phyloP scores from a whole-genome alignment of 2,329 filamentous ascomycete species.

The Curvularia sp. region DNA sequence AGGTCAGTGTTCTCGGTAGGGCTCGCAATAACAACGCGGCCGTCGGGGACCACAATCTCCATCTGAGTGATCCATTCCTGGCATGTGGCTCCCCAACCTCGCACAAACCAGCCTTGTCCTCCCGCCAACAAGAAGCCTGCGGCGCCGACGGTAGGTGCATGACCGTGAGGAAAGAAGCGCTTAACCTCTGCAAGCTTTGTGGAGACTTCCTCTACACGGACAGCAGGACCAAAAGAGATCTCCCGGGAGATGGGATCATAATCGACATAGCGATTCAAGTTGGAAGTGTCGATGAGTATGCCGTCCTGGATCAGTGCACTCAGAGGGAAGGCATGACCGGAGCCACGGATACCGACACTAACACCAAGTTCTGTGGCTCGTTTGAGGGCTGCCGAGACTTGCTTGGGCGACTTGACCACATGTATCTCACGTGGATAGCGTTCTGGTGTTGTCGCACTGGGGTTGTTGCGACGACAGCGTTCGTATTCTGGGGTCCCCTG shows the following conservation, averaged over 20 bases:
- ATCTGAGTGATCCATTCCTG: conserved; percentile 31
- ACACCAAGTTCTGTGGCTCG: conserved; percentile 4
- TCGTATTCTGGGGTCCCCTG: neutral
- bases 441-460: conserved; percentile 1
- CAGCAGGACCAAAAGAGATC: conserved; percentile 24
- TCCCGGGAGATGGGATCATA: conserved; percentile 23
- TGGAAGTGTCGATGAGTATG: conserved; percentile 26
- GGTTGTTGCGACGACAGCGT: conserved; percentile 2
- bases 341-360: conserved; percentile 24
- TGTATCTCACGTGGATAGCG: conserved; percentile 1
- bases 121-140: conserved; percentile 40
- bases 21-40: conserved; percentile 33
- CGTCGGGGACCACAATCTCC: conserved; percentile 46
- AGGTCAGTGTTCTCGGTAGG: conserved; percentile 40
- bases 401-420: conserved; percentile 3
- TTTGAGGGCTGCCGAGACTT: conserved; percentile 3
- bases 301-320: conserved; percentile 24
- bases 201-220: conserved; percentile 20
- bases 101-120: conserved; percentile 39
- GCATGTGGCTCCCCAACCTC: conserved; percentile 37
- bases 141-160: conserved; percentile 33
- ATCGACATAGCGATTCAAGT: conserved; percentile 19
- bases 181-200: conserved; percentile 9
- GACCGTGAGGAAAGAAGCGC: conserved; percentile 35
- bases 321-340: conserved; percentile 24